Evolutionary conservation across 2,329 filamentous ascomycete species (phyloP), one percentile per base, ranked within the genome.

Genomic region (Xylaria sp.): DNA sequence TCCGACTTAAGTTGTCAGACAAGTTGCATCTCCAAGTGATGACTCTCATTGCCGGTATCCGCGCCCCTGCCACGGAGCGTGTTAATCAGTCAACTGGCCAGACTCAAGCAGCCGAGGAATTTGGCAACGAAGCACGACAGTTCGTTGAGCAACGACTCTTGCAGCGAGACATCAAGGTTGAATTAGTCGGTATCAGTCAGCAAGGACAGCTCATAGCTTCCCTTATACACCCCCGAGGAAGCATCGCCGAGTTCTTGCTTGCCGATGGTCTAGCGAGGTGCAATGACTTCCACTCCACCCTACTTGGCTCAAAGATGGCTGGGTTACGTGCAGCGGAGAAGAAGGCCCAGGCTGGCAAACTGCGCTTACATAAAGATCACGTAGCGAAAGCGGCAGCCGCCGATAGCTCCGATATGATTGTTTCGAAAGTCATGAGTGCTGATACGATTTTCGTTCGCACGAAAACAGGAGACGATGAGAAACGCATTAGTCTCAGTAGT

Each of bases 261-360:
- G 90, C 95, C 76, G 93, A 94, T 62, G 96, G 96, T 75, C 86
- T 98, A 65, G 96, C 95, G 49, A 89, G 94, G 77, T 98, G 95
- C 84, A 94, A 94, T 72, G 96, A 99, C 81, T 94, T 96, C 82
- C 96, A 99, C 83, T 97, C 95, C 0, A 97, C 94, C 48, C 86
- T 98, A 83, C 88, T 99, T 12, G 96, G 96, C 54, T 84, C 89
- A 59, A 93, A 95, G 76, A 99, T 99, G 96, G 90, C 91, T 51
- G 81, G 88, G 67, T 89, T 98, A 66, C 90, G 96, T 71, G 89
- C 92, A 72, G 94, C 96, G 1, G 96, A 99, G 83, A 95, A 93
- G 80, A 84, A 88, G 67, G 96, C 96, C 4, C 94, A 94, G 82
- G 88, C 90, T 73, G 88, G 88, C 73, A 91, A 92, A 76, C 86